These are phyloP conservation scores for Hypericum androsaemum DNA, from an alignment of 345 rosid genomes.

Conservation along the genomic window DNA sequence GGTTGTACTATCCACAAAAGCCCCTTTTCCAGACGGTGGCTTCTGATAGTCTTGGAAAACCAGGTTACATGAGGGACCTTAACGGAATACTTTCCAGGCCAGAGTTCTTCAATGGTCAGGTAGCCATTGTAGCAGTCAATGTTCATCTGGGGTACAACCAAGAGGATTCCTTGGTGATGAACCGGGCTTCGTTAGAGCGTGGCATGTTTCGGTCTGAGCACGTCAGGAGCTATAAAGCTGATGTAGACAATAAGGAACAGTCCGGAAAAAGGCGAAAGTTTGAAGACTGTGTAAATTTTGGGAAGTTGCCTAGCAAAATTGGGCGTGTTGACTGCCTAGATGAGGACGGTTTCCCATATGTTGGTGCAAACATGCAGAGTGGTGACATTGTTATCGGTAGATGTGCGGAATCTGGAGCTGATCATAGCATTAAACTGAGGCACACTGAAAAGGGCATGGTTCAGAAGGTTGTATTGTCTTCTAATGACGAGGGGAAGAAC, in stretches of 20 bases:
- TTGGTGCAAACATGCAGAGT: conserved; percentile 71
- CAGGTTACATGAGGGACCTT: conserved; percentile 24
- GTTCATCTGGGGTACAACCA: conserved; percentile 91
- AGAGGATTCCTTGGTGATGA: conserved; percentile 91
- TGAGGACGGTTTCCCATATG: conserved; percentile 77
- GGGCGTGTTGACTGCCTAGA: conserved; percentile 83
- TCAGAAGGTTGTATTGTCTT: conserved; percentile 76
- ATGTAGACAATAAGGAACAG: conserved; percentile 64
- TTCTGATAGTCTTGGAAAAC: conserved; percentile 60
- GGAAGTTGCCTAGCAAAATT: conserved; percentile 56
- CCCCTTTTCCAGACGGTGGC: conserved; percentile 70
- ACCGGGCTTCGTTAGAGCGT: conserved; percentile 76
- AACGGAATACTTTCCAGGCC: conserved; percentile 37
- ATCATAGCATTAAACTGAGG: conserved; percentile 74
- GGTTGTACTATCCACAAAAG: conserved; percentile 71
- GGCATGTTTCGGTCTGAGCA: conserved; percentile 91
- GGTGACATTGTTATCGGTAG: conserved; percentile 88
- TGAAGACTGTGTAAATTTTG: conserved; percentile 56
- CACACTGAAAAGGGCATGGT: conserved; percentile 90
- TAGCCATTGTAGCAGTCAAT: conserved; percentile 88
- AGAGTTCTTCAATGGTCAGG: conserved; percentile 76
- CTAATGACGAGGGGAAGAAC: conserved; percentile 92
- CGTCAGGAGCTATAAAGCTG: conserved; percentile 81
- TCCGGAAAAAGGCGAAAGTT: conserved; percentile 43
- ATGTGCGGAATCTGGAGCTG: conserved; percentile 69